These are phyloP conservation scores for Lasiodiplodia sp. DNA, from an alignment of 2,329 filamentous ascomycete genomes.

Conservation along the genomic window DNA sequence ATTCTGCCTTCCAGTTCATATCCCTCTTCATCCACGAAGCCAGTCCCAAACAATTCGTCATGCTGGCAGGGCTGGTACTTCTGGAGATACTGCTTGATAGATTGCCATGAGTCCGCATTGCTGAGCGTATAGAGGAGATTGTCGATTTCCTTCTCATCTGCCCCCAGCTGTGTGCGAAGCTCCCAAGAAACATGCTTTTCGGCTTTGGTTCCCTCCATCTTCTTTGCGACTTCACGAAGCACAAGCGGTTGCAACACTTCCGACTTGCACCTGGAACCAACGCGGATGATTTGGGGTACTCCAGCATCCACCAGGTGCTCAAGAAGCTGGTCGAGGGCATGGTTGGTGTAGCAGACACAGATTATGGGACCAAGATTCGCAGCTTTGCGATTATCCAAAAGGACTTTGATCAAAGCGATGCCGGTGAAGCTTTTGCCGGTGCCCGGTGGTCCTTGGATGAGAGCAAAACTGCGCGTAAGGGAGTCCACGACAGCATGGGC, in stretches of 20 bases:
- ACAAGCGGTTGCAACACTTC: slow-evolving; percentile 59
- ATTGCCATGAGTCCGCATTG: slow-evolving; percentile 2
- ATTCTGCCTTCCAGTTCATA: not conserved
- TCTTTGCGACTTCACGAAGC: slow-evolving; percentile 45
- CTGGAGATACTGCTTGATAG: slow-evolving; percentile 25
- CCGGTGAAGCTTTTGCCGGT: slow-evolving; percentile 73
- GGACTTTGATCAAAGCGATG: slow-evolving; percentile 63
- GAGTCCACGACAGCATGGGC: slow-evolving; percentile 61
- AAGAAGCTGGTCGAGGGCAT: slow-evolving; percentile 65
- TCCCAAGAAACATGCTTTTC: slow-evolving; percentile 48
- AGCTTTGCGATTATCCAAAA: slow-evolving; percentile 54
- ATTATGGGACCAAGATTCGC: slow-evolving; percentile 56
- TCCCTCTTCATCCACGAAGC: slow-evolving; percentile 4
- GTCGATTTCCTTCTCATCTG: slow-evolving; percentile 34
- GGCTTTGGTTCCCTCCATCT: slow-evolving; percentile 46
- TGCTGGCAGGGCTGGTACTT: not conserved
- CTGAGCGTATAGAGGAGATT: slow-evolving; percentile 30
- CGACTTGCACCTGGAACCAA: slow-evolving; percentile 67
- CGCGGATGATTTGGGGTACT: slow-evolving; percentile 63
- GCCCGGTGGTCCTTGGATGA: slow-evolving; percentile 75
- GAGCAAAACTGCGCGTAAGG: slow-evolving; percentile 60
- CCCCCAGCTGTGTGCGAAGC: slow-evolving; percentile 33
- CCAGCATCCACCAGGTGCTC: slow-evolving; percentile 63
- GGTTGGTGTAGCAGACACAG: slow-evolving; percentile 58
- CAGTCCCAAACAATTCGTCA: slow-evolving; percentile 4